Conservation (phyloP, 2,329 filamentous ascomycete species). For the Aspergillus bombycis region DNA sequence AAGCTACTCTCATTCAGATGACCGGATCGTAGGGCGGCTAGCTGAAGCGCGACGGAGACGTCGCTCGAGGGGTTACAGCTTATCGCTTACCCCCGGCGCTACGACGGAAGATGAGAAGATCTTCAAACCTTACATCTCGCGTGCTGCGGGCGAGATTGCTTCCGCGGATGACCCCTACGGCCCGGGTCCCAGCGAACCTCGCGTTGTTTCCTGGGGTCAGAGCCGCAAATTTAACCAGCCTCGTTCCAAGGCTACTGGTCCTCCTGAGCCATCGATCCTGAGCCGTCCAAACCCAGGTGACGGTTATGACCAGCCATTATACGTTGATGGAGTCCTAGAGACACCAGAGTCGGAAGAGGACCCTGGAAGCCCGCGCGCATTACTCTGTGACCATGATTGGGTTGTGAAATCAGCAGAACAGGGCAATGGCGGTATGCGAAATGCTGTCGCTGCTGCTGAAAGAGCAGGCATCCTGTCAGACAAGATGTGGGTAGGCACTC, state of each 20-base stretch:
- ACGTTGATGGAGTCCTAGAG: conserved; percentile 23
- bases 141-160: conserved; percentile 30
- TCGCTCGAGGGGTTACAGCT: conserved; percentile 24
- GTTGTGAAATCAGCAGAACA: conserved; percentile 81
- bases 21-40: conserved; percentile 28
- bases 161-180: conserved; percentile 34
- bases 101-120: conserved; percentile 44
- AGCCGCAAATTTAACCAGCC: conserved; percentile 73
- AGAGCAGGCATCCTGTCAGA: conserved; percentile 70
- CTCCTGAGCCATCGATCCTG: conserved; percentile 73
- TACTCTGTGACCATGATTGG: conserved; percentile 77
- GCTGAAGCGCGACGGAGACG: conserved; percentile 23
- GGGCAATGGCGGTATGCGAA: conserved; percentile 87
- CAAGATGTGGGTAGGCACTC: conserved; percentile 83
- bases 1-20: conserved; percentile 27
- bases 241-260: conserved; percentile 71
- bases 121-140: conserved; percentile 38
- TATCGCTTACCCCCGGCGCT: conserved; percentile 40
- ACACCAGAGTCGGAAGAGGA: conserved; percentile 21
- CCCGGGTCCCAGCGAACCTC: conserved; percentile 63
- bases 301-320: conserved; percentile 24
- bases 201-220: conserved; percentile 74
- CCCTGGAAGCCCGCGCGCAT: conserved; percentile 61
- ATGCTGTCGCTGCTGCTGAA: conserved; percentile 79
- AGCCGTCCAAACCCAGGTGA: conserved; percentile 45